These are phyloP conservation scores for Pythium angustatum DNA, from an alignment of 352 stramenopile genomes.

Conservation along the genomic window DNA sequence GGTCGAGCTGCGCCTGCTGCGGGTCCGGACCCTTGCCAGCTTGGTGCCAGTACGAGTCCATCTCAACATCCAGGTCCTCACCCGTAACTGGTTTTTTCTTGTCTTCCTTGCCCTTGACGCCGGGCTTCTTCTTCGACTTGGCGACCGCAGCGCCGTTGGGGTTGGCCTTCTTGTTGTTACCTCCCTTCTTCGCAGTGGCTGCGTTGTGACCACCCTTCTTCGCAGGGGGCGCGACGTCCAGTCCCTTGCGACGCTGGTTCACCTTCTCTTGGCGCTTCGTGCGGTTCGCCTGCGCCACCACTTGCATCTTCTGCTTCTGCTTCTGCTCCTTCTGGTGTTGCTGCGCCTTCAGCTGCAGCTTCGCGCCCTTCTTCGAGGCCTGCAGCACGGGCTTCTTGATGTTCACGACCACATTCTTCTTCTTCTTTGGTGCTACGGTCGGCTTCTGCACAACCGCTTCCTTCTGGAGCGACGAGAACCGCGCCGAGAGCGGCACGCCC, in stretches of 20 bases:
- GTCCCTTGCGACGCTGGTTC: constrained; percentile 70
- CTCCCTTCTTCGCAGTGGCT: constrained; percentile 25
- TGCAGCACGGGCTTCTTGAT: constrained; percentile 20
- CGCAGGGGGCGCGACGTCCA: constrained; percentile 36
- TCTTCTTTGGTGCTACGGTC: constrained; percentile 7
- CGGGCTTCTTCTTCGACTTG: constrained; percentile 25
- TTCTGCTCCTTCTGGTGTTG: constrained; percentile 37
- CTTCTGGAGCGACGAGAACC: constrained; percentile 70
- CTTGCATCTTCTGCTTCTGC: constrained; percentile 66
- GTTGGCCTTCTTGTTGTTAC: constrained; percentile 25
- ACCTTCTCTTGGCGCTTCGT: constrained; percentile 76
- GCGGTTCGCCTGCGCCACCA: constrained; percentile 62
- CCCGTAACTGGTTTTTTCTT: constrained; percentile 54
- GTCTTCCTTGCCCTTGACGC: constrained; percentile 25
- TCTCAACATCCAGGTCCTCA: constrained; percentile 86
- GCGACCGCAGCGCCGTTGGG: constrained; percentile 15
- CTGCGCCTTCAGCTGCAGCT: constrained; percentile 29
- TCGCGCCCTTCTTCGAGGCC: constrained; percentile 17
- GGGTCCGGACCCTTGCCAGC: constrained; percentile 88
- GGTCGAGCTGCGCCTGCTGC: constrained; percentile 74
- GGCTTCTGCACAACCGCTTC: constrained; percentile 26
- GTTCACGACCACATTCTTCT: constrained; percentile 30
- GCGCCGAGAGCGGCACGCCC: constrained; percentile 66
- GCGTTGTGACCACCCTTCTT: constrained; percentile 19
- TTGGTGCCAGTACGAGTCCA: constrained; percentile 89